Evolutionary conservation across 164 flowering plant genomes (phyloP).

Genomic region (Houttuynia cordata): DNA sequence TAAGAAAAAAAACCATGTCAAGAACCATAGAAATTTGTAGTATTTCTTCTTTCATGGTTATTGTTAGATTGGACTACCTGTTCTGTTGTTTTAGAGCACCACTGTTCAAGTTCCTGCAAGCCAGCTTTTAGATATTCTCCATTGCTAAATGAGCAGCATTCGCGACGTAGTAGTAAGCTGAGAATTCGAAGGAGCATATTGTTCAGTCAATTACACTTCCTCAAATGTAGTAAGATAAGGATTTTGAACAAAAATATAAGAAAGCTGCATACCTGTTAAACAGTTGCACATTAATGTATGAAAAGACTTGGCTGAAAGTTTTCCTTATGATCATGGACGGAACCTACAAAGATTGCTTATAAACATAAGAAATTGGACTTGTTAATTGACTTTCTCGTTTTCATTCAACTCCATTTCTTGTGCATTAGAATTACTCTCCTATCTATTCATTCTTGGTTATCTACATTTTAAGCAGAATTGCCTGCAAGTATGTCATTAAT

Average conservation of each 20-base stretch:
- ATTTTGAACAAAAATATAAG: background rate
- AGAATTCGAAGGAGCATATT: background rate
- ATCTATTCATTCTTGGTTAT: too few species aligned
- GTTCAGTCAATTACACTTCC: background rate
- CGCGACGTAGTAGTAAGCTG: slow-evolving; percentile 75
- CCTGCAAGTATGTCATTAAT: too few species aligned
- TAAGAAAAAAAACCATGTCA: background rate
- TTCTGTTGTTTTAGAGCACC: slow-evolving; percentile 61
- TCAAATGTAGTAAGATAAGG: background rate
- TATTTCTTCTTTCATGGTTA: background rate
- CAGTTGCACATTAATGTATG: slow-evolving; percentile 72
- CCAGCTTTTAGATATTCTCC: slow-evolving; percentile 77
- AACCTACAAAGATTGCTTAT: slow-evolving; percentile 30
- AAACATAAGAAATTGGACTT: background rate
- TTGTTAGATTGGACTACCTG: slow-evolving; percentile 22
- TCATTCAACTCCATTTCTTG: background rate
- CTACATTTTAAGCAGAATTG: too few species aligned
- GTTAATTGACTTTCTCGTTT: background rate
- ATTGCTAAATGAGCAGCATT: slow-evolving; percentile 85
- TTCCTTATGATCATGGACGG: slow-evolving; percentile 55
- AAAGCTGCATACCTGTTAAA: slow-evolving; percentile 44
- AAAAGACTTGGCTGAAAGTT: slow-evolving; percentile 63
- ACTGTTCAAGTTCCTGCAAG: slow-evolving; percentile 61
- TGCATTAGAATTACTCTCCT: too few species aligned
- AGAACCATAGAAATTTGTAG: background rate